Percentiles rank a stretch among this genome's conserved stretches.
phyloP scores from a whole-genome alignment of 163 green algal genomes.

The Chloromonas sp. region DNA sequence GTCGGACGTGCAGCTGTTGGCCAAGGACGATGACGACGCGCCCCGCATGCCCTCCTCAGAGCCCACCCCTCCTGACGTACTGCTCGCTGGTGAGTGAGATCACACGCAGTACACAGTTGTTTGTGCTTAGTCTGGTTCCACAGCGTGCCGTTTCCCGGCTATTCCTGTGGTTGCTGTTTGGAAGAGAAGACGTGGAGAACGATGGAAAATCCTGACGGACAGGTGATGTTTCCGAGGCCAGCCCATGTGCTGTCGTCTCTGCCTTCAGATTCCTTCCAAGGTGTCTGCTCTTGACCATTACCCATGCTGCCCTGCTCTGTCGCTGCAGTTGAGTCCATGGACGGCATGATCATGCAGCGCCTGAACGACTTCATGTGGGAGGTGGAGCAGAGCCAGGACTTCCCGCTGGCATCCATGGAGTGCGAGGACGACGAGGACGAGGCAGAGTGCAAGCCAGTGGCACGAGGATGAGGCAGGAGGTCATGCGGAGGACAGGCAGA shows the following conservation, averaged over 20 bases:
- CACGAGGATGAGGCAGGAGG: no score
- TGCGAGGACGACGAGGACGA: neutral
- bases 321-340: neutral
- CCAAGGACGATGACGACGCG: neutral
- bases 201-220: neutral
- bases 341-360: neutral
- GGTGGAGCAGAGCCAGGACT: neutral
- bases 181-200: neutral
- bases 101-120: no score
- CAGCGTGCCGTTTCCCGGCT: no score
- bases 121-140: no score
- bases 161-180: no score
- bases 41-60: neutral
- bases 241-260: neutral
- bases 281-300: neutral
- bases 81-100: neutral
- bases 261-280: neutral
- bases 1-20: neutral
- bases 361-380: conserved; percentile 7
- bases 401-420: neutral
- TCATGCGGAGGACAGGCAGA: no score
- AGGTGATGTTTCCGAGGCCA: neutral
- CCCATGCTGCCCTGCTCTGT: neutral
- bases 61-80: neutral
- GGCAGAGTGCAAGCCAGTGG: neutral